phyloP scores from a whole-genome alignment of 2,329 filamentous ascomycete genomes.

The Aspergillaceae sp. region DNA sequence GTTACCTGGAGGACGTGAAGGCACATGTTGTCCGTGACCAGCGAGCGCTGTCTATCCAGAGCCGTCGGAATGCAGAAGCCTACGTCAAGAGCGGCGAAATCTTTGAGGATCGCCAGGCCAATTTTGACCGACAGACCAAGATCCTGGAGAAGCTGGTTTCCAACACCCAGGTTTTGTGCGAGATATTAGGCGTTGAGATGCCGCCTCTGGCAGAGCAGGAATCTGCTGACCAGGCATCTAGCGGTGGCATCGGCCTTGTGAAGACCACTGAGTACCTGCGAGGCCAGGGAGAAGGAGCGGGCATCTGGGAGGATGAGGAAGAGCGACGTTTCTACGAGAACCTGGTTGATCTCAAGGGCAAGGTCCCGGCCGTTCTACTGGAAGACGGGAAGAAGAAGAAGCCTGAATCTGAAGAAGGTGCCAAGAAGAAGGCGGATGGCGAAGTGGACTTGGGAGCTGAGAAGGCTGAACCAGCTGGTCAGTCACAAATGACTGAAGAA shows the following conservation, averaged over 20 bases:
- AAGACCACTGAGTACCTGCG: constrained; percentile 90
- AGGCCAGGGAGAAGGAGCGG: constrained; percentile 79
- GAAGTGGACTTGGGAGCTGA: constrained; percentile 37
- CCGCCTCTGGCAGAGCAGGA: constrained; percentile 83
- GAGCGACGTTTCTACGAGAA: constrained; percentile 98
- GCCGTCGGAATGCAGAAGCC: constrained; percentile 89
- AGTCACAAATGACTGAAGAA: constrained; percentile 32
- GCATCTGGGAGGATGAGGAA: constrained; percentile 98
- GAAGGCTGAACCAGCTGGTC: constrained; percentile 26
- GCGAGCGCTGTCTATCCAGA: constrained; percentile 76
- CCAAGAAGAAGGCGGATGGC: constrained; percentile 63
- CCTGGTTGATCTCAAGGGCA: constrained; percentile 85
- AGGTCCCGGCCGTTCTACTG: constrained; percentile 85
- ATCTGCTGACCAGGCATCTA: constrained; percentile 54
- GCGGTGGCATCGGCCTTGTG: constrained; percentile 80
- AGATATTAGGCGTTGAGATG: constrained; percentile 84
- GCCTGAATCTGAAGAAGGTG: constrained; percentile 66
- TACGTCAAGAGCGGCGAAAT: constrained; percentile 98
- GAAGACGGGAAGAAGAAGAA: constrained; percentile 97
- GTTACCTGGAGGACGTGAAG: constrained; percentile 92
- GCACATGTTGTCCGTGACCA: constrained; percentile 83
- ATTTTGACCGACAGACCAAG: constrained; percentile 90
- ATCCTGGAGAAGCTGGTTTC: constrained; percentile 80
- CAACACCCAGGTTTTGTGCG: constrained; percentile 85
- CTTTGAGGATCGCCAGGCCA: constrained; percentile 92